Percentiles rank a stretch among this genome's conserved stretches.
Evolutionary conservation across 306 rosid species (phyloP).

Genomic region (Sindora glabra): DNA sequence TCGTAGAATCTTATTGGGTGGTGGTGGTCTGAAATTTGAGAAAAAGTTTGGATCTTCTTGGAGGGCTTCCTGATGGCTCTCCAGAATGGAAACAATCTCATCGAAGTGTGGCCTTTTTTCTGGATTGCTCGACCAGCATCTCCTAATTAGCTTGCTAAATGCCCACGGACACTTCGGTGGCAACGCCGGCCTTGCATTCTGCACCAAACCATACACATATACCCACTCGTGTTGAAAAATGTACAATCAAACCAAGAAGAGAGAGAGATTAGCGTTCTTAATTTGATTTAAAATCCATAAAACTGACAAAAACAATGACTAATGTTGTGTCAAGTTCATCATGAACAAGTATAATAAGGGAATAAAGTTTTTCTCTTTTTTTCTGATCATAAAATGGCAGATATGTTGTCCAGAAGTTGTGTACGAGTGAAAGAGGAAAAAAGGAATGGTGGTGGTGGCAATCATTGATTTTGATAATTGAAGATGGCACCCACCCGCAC

Average conservation of each 20-base stretch:
- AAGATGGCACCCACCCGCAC: slow-evolving; percentile 16
- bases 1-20: slow-evolving; percentile 17
- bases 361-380: neutral
- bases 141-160: slow-evolving; percentile 54
- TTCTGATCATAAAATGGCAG: neutral
- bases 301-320: too few species aligned
- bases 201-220: slow-evolving; percentile 18
- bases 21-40: slow-evolving; percentile 36
- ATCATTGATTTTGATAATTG: slow-evolving; percentile 24
- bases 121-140: slow-evolving; percentile 83
- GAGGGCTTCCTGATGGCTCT: slow-evolving; percentile 41
- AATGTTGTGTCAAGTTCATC: neutral
- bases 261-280: too few species aligned
- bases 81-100: slow-evolving; percentile 65
- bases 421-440: slow-evolving; percentile 20
- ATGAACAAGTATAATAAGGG: too few species aligned
- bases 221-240: too few species aligned
- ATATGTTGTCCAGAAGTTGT: slow-evolving; percentile 13
- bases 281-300: too few species aligned
- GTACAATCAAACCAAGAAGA: neutral
- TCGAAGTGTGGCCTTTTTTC: slow-evolving; percentile 72
- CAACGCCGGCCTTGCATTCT: slow-evolving; percentile 95
- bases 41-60: slow-evolving; percentile 65
- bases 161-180: slow-evolving; percentile 76
- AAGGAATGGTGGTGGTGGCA: slow-evolving; percentile 5